phyloP scores from a whole-genome alignment of 129 eudicot species.

The Tagetes erecta region DNA sequence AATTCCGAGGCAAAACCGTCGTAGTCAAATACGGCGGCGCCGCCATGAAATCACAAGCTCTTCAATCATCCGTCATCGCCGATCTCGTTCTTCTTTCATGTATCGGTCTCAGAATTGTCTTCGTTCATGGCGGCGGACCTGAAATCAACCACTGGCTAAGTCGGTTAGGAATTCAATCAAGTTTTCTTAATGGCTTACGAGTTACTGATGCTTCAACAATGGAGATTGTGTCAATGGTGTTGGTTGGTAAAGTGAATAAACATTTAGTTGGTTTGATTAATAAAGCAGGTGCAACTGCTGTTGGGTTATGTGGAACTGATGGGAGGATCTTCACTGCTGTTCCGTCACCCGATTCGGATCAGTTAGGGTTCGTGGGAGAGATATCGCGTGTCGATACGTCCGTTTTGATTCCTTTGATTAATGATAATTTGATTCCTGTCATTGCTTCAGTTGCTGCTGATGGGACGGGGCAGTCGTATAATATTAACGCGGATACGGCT shows the following conservation, averaged over 20 bases:
- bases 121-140: slow-evolving; percentile 97
- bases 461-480: slow-evolving; percentile 64
- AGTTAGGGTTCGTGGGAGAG: slow-evolving; percentile 93
- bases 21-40: slow-evolving; percentile 95
- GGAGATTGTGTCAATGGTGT: slow-evolving; percentile 95
- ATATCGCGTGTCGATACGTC: slow-evolving; percentile 69
- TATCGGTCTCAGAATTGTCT: slow-evolving; percentile 79
- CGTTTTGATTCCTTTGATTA: slow-evolving; percentile 60
- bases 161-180: slow-evolving; percentile 55
- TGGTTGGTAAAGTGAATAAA: slow-evolving; percentile 88
- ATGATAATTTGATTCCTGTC: slow-evolving; percentile 67
- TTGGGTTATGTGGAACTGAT: slow-evolving; percentile 82
- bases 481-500: slow-evolving; percentile 87
- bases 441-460: slow-evolving; percentile 97
- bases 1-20: slow-evolving; percentile 76
- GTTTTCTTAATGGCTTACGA: slow-evolving; percentile 73
- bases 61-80: slow-evolving; percentile 72
- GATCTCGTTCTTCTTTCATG: slow-evolving; percentile 87
- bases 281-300: slow-evolving; percentile 83
- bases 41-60: slow-evolving; percentile 85
- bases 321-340: slow-evolving; percentile 76
- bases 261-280: slow-evolving; percentile 70
- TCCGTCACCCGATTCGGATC: slow-evolving; percentile 61
- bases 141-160: slow-evolving; percentile 87
- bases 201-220: slow-evolving; percentile 83